A percentile compares a stretch with the other conserved stretches of the same genome.
Evolutionary conservation across 2,329 filamentous ascomycete genomes (phyloP).

Genomic region (Blumeria graminis): DNA sequence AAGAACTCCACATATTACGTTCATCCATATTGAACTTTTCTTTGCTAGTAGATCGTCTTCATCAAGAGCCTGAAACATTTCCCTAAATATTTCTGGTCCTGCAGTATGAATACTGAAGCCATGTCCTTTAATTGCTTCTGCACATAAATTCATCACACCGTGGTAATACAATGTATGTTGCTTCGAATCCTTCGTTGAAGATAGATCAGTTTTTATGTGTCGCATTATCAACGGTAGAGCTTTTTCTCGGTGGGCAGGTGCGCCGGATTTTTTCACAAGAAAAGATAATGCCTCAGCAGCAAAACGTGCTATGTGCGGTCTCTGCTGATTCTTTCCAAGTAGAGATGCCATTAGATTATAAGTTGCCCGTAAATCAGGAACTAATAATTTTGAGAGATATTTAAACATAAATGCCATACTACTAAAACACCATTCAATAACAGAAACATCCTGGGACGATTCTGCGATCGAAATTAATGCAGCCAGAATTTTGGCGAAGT

Average conservation of each 20-base stretch:
- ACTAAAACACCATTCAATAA: conserved; percentile 95
- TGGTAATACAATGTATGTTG: conserved; percentile 52
- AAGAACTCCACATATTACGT: conserved; percentile 51
- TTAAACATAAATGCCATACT: conserved; percentile 93
- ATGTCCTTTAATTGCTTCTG: conserved; percentile 50
- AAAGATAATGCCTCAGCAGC: conserved; percentile 91
- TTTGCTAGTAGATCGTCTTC: conserved; percentile 25
- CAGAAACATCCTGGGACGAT: conserved; percentile 53
- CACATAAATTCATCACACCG: conserved; percentile 77
- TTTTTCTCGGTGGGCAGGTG: conserved; percentile 48
- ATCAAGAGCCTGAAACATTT: conserved; percentile 21
- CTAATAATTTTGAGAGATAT: conserved; percentile 69
- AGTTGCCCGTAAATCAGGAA: conserved; percentile 64
- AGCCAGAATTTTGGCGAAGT: conserved; percentile 53
- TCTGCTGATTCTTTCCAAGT: conserved; percentile 60
- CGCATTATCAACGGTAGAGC: conserved; percentile 47
- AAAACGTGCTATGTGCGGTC: conserved; percentile 72
- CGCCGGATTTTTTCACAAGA: conserved; percentile 67
- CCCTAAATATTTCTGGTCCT: conserved; percentile 26
- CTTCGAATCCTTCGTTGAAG: conserved; percentile 25
- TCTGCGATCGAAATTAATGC: conserved; percentile 58
- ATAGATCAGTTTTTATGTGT: conserved; percentile 47
- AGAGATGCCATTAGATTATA: conserved; percentile 65
- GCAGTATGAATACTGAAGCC: conserved; percentile 35
- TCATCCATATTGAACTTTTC: conserved; percentile 24